Evolutionary conservation across 2,329 filamentous ascomycete genomes (phyloP).

Genomic region (Trichoderma hamatum): DNA sequence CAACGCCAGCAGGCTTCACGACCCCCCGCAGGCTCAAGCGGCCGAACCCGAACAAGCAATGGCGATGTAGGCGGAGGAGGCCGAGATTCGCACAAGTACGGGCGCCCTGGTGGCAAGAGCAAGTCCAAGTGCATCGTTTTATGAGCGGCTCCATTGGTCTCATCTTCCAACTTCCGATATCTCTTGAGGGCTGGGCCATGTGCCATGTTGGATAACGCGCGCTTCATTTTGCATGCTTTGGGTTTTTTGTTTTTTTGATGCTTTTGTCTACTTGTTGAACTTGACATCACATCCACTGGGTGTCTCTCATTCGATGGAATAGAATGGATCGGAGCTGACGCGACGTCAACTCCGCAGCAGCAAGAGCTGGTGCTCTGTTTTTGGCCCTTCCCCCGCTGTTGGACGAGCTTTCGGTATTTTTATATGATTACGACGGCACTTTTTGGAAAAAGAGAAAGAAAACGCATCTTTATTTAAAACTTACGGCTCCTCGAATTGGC

Average conservation of each 20-base stretch:
- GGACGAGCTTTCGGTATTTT: constrained; percentile 35
- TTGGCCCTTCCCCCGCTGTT: constrained; percentile 4
- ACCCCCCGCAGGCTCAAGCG: constrained; percentile 40
- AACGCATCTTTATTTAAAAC: constrained; percentile 35
- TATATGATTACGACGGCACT: constrained; percentile 37
- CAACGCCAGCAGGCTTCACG: constrained; percentile 67
- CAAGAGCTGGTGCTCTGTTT: constrained; percentile 9
- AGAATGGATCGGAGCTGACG: neutral
- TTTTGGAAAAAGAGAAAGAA: constrained; percentile 33
- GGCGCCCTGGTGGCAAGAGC: constrained; percentile 42
- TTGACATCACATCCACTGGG: neutral
- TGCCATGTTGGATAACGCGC: neutral
- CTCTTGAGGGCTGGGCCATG: neutral
- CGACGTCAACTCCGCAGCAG: neutral
- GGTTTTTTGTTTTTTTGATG: neutral
- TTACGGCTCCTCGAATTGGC: constrained; percentile 42
- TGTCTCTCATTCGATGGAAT: neutral
- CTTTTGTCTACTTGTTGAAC: constrained; percentile 15
- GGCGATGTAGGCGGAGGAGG: constrained; percentile 42
- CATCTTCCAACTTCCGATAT: constrained; percentile 7
- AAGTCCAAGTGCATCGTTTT: constrained; percentile 46
- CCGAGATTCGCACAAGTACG: constrained; percentile 36
- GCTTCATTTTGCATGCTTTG: neutral
- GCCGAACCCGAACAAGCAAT: constrained; percentile 46
- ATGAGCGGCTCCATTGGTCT: constrained; percentile 36